These are phyloP conservation scores for Hygrophila difformis DNA, from an alignment of 257 asterid species.

Conservation along the genomic window DNA sequence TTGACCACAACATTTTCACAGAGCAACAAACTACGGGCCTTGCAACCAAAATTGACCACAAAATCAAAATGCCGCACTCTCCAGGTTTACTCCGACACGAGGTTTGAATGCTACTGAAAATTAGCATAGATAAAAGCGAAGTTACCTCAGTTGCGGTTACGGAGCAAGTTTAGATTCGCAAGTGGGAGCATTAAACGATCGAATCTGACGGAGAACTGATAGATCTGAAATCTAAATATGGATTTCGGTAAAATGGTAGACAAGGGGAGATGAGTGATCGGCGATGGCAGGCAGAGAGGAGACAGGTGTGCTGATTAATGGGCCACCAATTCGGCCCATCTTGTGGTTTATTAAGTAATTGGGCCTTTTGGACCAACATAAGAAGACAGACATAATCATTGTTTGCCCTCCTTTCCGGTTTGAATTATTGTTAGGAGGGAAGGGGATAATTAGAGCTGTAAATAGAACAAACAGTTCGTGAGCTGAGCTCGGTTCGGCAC, in stretches of 20 bases:
- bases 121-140: constrained; percentile 2
- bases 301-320: constrained; percentile 7
- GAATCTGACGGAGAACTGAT: constrained; percentile 10
- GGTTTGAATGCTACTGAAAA: too few species aligned
- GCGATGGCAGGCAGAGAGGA: constrained; percentile 15
- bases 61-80: constrained; percentile 17
- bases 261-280: constrained; percentile 17
- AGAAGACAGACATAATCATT: too few species aligned
- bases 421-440: too few species aligned
- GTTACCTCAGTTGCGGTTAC: constrained; percentile 5
- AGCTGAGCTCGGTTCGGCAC: too few species aligned
- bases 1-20: constrained; percentile 5
- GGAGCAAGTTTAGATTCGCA: neutral
- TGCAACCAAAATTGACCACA: constrained; percentile 4
- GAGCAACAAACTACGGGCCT: constrained; percentile 1
- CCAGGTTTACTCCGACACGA: neutral
- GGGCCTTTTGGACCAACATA: too few species aligned
- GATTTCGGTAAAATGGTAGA: constrained; percentile 11
- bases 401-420: too few species aligned
- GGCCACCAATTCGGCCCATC: neutral
- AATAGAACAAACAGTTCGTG: too few species aligned
- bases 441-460: too few species aligned
- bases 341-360: too few species aligned
- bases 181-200: constrained; percentile 15
- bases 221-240: constrained; percentile 32